These are phyloP conservation scores for Epithele typhae DNA, from an alignment of 768 basidiomycete genomes.

Conservation along the genomic window DNA sequence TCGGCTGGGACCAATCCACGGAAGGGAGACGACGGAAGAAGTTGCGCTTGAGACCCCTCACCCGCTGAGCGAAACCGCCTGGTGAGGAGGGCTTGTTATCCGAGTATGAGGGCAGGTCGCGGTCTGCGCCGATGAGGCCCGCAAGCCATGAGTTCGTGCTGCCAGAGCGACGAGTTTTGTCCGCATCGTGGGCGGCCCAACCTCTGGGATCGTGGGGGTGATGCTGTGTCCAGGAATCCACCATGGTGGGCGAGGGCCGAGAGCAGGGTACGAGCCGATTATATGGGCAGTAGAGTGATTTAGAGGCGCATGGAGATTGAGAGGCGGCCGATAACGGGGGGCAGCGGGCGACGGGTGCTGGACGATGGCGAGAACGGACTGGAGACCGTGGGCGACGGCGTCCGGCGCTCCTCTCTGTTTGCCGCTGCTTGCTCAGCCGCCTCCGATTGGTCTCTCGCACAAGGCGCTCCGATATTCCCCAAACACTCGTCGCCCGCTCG, in stretches of 20 bases:
- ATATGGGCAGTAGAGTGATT: conserved; percentile 3
- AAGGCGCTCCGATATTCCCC: background rate
- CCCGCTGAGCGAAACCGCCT: conserved; percentile 8
- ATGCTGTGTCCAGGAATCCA: conserved; percentile 13
- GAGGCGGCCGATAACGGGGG: conserved; percentile 3
- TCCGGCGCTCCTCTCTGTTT: conserved; percentile 1
- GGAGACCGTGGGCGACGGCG: too few relatives aligned
- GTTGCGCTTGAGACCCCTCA: conserved; percentile 13
- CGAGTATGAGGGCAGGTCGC: conserved; percentile 7
- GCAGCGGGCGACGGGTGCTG: conserved; percentile 7
- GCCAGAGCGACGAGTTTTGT: conserved; percentile 6
- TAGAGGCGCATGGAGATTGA: conserved; percentile 16
- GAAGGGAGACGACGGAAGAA: conserved; percentile 14
- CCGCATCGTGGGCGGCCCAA: conserved; percentile 8
- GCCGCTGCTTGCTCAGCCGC: conserved; percentile 3
- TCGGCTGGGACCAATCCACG: conserved; percentile 7
- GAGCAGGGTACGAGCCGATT: background rate
- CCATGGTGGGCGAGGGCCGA: conserved; percentile 2
- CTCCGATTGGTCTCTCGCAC: background rate
- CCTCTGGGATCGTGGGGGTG: conserved; percentile 6
- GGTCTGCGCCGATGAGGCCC: conserved; percentile 11
- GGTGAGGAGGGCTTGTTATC: conserved; percentile 16
- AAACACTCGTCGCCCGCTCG: background rate
- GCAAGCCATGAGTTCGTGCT: conserved; percentile 20
- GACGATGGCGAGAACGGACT: background rate